Evolutionary conservation across 2,329 filamentous ascomycete species (phyloP).

Genomic region (Cryphonectria carpinicola): DNA sequence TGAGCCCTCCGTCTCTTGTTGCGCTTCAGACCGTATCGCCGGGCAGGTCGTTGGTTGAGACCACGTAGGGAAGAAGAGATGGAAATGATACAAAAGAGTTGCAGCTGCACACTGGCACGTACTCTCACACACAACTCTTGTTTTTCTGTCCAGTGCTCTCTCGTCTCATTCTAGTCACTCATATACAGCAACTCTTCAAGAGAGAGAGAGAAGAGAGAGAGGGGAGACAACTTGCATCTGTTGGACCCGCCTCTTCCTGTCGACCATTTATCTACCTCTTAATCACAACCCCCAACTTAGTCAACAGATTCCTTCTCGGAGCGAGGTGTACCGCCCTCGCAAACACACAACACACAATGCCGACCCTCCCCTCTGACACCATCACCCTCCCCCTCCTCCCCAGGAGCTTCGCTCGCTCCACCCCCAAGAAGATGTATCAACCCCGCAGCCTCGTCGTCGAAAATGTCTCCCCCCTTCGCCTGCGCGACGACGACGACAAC

Average conservation of each 20-base stretch:
- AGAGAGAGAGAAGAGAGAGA: background rate
- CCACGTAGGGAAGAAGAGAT: background rate
- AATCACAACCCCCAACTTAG: background rate
- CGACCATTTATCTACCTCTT: background rate
- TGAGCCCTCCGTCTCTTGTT: conserved; percentile 8
- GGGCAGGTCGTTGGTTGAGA: background rate
- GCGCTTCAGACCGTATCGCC: background rate
- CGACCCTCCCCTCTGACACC: conserved; percentile 2
- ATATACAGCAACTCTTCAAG: background rate
- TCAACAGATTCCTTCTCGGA: background rate
- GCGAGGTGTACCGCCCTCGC: background rate
- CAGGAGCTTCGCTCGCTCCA: background rate
- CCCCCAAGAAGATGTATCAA: background rate
- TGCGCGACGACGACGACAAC: background rate
- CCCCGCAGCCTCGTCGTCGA: conserved; percentile 2
- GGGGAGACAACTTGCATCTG: background rate
- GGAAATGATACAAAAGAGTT: conserved; percentile 8
- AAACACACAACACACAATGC: background rate
- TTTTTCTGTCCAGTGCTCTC: background rate
- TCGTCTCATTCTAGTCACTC: background rate
- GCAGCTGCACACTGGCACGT: background rate
- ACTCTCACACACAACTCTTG: background rate
- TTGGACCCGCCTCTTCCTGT: background rate
- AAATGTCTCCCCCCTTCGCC: background rate
- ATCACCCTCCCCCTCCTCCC: conserved; percentile 5